Percentiles rank a stretch among this genome's conserved stretches.
Evolutionary conservation across 345 rosid species (phyloP).

Genomic region (Eucalyptus polyanthemos): DNA sequence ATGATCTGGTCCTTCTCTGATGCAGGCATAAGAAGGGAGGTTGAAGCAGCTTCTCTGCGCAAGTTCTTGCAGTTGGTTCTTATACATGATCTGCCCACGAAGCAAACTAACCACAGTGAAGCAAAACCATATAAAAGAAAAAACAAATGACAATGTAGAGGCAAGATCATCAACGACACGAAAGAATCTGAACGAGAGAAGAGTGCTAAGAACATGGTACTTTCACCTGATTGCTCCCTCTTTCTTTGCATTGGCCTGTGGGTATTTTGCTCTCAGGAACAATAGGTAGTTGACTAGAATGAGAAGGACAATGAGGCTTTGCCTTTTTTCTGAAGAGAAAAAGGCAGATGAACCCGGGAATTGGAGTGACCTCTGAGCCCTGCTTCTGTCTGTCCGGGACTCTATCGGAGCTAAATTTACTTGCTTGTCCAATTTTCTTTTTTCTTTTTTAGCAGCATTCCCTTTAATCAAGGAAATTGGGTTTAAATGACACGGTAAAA

Average conservation of each 20-base stretch:
- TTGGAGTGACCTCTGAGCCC: not conserved
- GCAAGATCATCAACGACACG: not conserved
- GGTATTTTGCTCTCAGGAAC: not conserved
- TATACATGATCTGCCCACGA: constrained; percentile 45
- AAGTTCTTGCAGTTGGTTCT: constrained; percentile 99
- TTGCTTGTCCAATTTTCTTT: not conserved
- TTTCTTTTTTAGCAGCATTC: not conserved
- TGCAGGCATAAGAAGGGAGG: constrained; percentile 82
- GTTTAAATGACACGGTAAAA: not conserved
- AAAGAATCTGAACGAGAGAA: not conserved
- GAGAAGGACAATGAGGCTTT: not conserved
- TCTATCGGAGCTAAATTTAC: not conserved
- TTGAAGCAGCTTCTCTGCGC: constrained; percentile 99
- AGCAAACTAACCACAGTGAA: not conserved
- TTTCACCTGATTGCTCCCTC: not conserved
- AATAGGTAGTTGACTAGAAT: not conserved
- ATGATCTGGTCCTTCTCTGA: constrained; percentile 99
- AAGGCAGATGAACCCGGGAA: not conserved
- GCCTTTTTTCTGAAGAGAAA: not conserved
- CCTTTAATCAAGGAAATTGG: not conserved
- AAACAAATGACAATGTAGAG: not conserved
- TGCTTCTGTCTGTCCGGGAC: not conserved
- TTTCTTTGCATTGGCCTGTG: not conserved
- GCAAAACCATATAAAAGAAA: not conserved
- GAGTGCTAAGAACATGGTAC: not conserved